Conservation (phyloP, 495 filamentous ascomycete species). For the Penicillium cosmopolitanum region DNA sequence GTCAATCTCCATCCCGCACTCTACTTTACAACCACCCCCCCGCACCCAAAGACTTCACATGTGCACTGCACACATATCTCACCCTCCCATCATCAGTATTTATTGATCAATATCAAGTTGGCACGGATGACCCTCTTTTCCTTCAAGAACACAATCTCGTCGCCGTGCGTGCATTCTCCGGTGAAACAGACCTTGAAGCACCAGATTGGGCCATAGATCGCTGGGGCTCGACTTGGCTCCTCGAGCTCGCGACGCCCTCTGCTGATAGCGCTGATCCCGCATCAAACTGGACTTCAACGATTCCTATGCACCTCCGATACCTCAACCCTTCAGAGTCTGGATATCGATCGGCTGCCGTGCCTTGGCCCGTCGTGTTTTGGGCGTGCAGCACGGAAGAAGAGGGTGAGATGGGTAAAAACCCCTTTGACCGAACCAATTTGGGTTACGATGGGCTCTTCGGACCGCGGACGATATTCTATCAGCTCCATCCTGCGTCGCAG, state of each 20-base stretch:
- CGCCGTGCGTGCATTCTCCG: conserved; percentile 66
- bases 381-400: conserved; percentile 78
- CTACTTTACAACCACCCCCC: conserved; percentile 36
- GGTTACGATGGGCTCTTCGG: conserved; percentile 89
- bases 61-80: conserved; percentile 80
- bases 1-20: conserved; percentile 52
- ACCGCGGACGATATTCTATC: conserved; percentile 81
- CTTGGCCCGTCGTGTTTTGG: conserved; percentile 89
- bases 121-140: conserved; percentile 65
- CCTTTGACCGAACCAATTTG: conserved; percentile 81
- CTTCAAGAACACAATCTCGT: conserved; percentile 75
- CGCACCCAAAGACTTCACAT: conserved; percentile 48
- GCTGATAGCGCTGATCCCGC: conserved; percentile 18
- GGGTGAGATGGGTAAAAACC: conserved; percentile 73
- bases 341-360: conserved; percentile 52
- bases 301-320: conserved; percentile 90
- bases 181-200: conserved; percentile 90
- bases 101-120: conserved; percentile 83
- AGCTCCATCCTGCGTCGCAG: conserved; percentile 63
- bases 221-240: conserved; percentile 82
- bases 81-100: conserved; percentile 86
- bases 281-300: conserved; percentile 67
- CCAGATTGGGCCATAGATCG: conserved; percentile 75
- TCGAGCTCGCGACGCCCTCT: conserved; percentile 67
- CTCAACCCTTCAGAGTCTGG: conserved; percentile 60